These are phyloP conservation scores for Backusella mclennaniae DNA, from an alignment of 192 early-diverging fungal species.

Conservation along the genomic window DNA sequence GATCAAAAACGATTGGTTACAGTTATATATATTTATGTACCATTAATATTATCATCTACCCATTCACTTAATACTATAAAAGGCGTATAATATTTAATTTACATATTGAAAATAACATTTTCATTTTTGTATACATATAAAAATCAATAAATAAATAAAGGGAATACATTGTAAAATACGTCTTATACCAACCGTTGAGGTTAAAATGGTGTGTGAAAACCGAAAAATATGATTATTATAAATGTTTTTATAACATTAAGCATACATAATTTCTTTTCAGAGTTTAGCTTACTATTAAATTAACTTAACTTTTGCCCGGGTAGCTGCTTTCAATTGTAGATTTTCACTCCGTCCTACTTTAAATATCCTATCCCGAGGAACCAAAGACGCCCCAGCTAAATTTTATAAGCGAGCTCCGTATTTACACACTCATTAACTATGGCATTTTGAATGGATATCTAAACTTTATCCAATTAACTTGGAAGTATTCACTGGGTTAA, in stretches of 20 bases:
- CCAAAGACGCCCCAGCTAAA: background rate
- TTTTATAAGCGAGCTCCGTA: background rate
- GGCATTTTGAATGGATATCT: background rate
- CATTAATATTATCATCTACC: background rate
- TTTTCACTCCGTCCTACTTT: slow-evolving; percentile 5
- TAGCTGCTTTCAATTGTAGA: background rate
- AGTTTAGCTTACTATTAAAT: background rate
- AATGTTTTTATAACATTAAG: background rate
- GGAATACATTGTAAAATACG: background rate
- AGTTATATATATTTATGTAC: background rate
- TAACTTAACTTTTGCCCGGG: background rate
- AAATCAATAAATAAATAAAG: background rate
- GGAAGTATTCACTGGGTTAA: background rate
- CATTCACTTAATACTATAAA: background rate
- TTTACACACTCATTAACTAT: background rate
- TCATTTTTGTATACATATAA: background rate
- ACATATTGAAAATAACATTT: background rate
- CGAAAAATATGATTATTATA: too few relatives aligned
- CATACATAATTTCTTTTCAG: background rate
- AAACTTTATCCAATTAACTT: background rate
- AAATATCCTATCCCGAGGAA: background rate
- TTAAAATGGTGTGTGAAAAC: background rate
- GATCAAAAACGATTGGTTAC: background rate
- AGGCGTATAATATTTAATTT: background rate
- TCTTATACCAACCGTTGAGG: background rate